Evolutionary conservation across 2,329 filamentous ascomycete species (phyloP), one percentile per base, ranked within the genome.

Genomic region (Talaromyces sp.): DNA sequence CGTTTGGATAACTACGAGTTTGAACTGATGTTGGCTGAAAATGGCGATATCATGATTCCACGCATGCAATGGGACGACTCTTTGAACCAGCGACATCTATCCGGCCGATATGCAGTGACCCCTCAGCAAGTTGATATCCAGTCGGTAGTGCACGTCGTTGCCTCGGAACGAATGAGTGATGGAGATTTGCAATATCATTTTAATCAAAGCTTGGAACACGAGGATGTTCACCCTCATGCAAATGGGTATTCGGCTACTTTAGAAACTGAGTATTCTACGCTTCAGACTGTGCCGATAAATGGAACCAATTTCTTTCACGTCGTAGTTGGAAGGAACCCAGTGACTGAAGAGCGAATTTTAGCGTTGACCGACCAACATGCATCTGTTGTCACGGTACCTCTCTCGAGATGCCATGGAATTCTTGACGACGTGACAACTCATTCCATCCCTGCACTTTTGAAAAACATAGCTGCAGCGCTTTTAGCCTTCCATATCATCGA

Each of bases 351-450:
- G 35, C 35, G 9, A 6, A 8, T 38, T 31, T 11, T 29, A 27
- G 26, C 50, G 6, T 76, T 27, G 21, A 31, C 24, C n/a, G 32
- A 21, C 21, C n/a, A 55, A 55, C 29, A 55, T 17, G 19, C 35
- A 9, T 35, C 53, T 5, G 14, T 55, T 55, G 53, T 35, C n/a
- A 24, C 8, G 14, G 19, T 26, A n/a, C 29, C 35, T n/a, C 35
- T 38, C 17, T 38, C 35, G 6, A 17, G 35, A n/a, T 38, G 35
- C 9, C 35, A 38, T 6, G 14, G 6, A n/a, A 14, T n/a, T n/a
- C n/a, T 38, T 6, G 35, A n/a, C 17, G 31, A 41, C 10, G 7
- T 24, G 7, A 19, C 35, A 27, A 77, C 74, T 3, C 77, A n/a
- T n/a, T 52, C 26, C 17, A 31, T 31, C n/a, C 24, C 50, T 29